phyloP scores from a whole-genome alignment of 495 filamentous ascomycete genomes.

The Penicillium fimorum region DNA sequence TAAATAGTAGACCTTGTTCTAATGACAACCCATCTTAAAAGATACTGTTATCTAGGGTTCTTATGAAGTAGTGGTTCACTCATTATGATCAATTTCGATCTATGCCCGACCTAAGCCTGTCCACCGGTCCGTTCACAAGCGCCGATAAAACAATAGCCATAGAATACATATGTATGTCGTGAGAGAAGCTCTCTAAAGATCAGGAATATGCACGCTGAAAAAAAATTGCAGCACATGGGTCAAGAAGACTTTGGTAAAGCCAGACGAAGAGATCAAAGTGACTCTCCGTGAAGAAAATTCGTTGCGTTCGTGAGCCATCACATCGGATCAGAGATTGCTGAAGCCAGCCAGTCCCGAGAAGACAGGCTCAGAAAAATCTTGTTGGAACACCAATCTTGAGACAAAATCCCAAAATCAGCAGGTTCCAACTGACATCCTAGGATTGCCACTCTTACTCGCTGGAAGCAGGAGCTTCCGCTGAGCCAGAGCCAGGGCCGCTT shows the following conservation, averaged over 20 bases:
- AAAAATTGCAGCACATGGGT: slow-evolving; percentile 37
- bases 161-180: slow-evolving; percentile 37
- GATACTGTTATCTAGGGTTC: neutral
- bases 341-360: slow-evolving; percentile 2
- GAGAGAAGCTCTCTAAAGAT: slow-evolving; percentile 29
- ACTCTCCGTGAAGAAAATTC: slow-evolving; percentile 39
- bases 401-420: neutral
- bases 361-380: slow-evolving; percentile 10
- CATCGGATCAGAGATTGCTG: slow-evolving; percentile 30
- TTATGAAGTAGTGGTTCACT: neutral
- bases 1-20: neutral
- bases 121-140: slow-evolving; percentile 13
- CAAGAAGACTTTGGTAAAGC: slow-evolving; percentile 29
- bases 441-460: slow-evolving; percentile 19
- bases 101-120: slow-evolving; percentile 11
- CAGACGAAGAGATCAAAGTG: slow-evolving; percentile 17
- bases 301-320: slow-evolving; percentile 49
- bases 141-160: slow-evolving; percentile 17
- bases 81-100: slow-evolving; percentile 15
- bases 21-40: neutral
- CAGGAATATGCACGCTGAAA: slow-evolving; percentile 46
- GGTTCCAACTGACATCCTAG: neutral
- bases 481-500: slow-evolving; percentile 17
- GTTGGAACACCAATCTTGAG: neutral
- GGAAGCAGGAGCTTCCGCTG: slow-evolving; percentile 4